A percentile compares a stretch with the other conserved stretches of the same genome.
Conservation (phyloP, 2,329 filamentous ascomycete genomes). For the Fusarium sp. region DNA sequence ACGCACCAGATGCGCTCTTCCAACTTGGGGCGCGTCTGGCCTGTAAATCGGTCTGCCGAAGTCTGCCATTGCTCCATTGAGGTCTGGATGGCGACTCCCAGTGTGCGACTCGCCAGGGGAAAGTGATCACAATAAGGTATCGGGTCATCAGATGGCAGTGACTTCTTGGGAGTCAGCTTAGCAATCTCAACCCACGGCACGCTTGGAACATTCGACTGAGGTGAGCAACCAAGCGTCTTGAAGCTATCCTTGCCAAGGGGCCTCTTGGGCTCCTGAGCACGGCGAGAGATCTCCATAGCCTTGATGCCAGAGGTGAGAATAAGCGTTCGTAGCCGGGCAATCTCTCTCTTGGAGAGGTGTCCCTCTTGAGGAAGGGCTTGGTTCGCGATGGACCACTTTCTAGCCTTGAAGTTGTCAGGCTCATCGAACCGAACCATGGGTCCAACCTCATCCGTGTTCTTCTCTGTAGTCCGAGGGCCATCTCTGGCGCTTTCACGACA, state of each 20-base stretch:
- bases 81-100: conserved; percentile 58
- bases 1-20: conserved; percentile 59
- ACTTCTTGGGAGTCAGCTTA: conserved; percentile 51
- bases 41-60: conserved; percentile 68
- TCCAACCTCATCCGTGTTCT: conserved; percentile 48
- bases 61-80: conserved; percentile 67
- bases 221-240: conserved; percentile 32
- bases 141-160: conserved; percentile 46
- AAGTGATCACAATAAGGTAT: conserved; percentile 59
- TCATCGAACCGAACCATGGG: conserved; percentile 42
- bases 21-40: conserved; percentile 65
- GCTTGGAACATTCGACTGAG: conserved; percentile 32
- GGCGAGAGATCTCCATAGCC: conserved; percentile 80
- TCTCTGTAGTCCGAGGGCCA: conserved; percentile 47
- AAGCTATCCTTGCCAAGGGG: conserved; percentile 44
- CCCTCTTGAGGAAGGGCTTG: conserved; percentile 50
- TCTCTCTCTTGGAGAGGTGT: conserved; percentile 73
- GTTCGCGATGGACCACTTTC: conserved; percentile 65
- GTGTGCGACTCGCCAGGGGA: conserved; percentile 62
- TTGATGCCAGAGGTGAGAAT: conserved; percentile 90
- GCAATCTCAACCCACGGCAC: conserved; percentile 57
- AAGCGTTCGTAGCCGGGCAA: conserved; percentile 80
- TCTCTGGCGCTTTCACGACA: conserved; percentile 44
- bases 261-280: conserved; percentile 63
- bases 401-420: conserved; percentile 41